Base-by-base conservation (phyloP, 2,329 filamentous ascomycete genomes). In the Paecilomyces variotii region DNA sequence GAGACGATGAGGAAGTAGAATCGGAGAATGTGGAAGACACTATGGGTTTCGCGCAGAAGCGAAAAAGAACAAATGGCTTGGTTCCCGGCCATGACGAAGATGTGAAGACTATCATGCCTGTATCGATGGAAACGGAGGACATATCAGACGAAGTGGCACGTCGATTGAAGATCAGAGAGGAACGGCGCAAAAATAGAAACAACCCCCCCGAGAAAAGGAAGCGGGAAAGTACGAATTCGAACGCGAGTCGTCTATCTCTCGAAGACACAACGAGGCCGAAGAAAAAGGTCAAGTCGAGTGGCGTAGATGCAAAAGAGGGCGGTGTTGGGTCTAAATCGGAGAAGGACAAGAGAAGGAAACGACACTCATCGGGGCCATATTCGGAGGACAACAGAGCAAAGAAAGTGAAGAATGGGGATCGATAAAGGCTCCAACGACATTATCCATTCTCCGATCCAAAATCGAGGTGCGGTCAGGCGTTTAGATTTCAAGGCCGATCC, bases 111-210 rank as follows among this genome's bases (percentile, higher is more conserved):
- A 61, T 58, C 32, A 63, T 64, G 5, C 64, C 70, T 0, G 60
- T 65, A 0, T 64, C 68, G n/a, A 53, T 71, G 14, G 72, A 75
- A 45, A 73, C 71, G 26, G 76, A 79, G 56, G 76, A 79, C 59
- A 79, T 79, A 53, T 77, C 76, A 2, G 73, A 69, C 10, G 77
- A 78, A 54, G 78, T 80, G 0, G 75, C 78, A 56, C 72, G 73
- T 19, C 68, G 76, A n/a, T 58, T 79, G 35, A 70, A 68, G 53
- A 74, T 77, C 49, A 78, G 74, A 57, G 76, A 78, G 59, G 73
- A 76, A 55, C 66, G 65, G 11, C 72, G 74, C 2, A 69, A 64
- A 34, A 68, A 65, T 55, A 61, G 60, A 19, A 68, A 68, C 53
- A 59, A 69, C 2, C 73, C 72, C 53, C 60, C 66, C 3, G 71